Percentiles rank a stretch among this genome's conserved stretches.
Conservation (phyloP, 352 stramenopile genomes). For the Pythium dissimile region DNA sequence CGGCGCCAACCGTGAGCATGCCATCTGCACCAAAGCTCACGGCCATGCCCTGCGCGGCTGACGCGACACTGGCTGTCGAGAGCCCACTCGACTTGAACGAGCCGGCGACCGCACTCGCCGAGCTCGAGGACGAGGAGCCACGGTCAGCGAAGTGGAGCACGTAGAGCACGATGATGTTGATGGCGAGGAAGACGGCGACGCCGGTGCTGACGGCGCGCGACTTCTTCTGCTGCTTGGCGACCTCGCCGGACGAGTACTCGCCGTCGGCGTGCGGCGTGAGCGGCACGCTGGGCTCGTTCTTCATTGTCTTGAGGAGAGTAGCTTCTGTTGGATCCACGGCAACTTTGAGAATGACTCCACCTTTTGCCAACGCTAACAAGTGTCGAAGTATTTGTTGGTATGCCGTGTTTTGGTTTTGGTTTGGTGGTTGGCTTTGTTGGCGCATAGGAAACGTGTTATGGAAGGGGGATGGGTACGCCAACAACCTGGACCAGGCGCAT, state of each 20-base stretch:
- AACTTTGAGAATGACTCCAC: slow-evolving; percentile 28
- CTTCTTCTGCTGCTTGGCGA: slow-evolving; percentile 18
- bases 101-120: slow-evolving; percentile 20
- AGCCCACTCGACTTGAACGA: slow-evolving; percentile 26
- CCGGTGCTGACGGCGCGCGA: slow-evolving; percentile 30
- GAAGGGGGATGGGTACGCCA: slow-evolving; percentile 2
- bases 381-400: background rate
- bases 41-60: slow-evolving; percentile 40
- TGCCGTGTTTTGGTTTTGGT: background rate
- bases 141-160: slow-evolving; percentile 77
- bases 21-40: slow-evolving; percentile 59
- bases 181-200: slow-evolving; percentile 52
- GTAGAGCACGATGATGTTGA: slow-evolving; percentile 85
- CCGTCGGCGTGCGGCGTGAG: slow-evolving; percentile 44
- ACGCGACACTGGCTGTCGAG: slow-evolving; percentile 13
- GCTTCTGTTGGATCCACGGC: slow-evolving; percentile 22
- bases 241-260: slow-evolving; percentile 25
- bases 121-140: slow-evolving; percentile 27
- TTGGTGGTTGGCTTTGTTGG: slow-evolving; percentile 7
- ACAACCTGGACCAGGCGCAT: too few relatives aligned
- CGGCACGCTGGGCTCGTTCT: slow-evolving; percentile 33
- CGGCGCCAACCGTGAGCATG: slow-evolving; percentile 49
- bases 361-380: background rate
- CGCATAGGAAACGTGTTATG: slow-evolving; percentile 12
- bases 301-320: slow-evolving; percentile 28